Evolutionary conservation across 192 early-diverging fungal species (phyloP).

Genomic region (Coemansia sp.): DNA sequence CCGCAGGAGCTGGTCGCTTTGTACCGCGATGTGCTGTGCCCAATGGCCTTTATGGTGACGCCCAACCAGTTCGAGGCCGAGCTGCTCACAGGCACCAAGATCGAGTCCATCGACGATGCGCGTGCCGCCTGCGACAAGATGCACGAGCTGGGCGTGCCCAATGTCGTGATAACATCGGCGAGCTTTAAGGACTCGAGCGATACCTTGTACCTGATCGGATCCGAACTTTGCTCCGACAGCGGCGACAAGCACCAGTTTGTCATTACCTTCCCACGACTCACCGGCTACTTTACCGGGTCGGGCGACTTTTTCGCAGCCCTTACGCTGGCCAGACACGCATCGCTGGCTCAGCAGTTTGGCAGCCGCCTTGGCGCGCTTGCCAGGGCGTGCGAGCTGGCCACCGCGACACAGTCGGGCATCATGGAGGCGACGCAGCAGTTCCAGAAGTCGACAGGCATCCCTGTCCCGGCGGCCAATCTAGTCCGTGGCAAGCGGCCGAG

Average conservation of each 20-base stretch:
- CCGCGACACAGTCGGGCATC: constrained; percentile 67
- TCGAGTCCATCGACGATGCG: constrained; percentile 54
- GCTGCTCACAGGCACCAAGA: constrained; percentile 59
- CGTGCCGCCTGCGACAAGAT: constrained; percentile 56
- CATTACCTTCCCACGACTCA: constrained; percentile 72
- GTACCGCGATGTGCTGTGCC: constrained; percentile 68
- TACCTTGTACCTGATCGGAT: constrained; percentile 52
- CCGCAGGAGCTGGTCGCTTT: constrained; percentile 69
- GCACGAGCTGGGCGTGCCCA: constrained; percentile 62
- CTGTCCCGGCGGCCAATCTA: constrained; percentile 4
- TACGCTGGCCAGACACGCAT: constrained; percentile 59
- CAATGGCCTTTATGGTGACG: constrained; percentile 72
- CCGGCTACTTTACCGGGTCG: constrained; percentile 85
- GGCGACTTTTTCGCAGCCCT: constrained; percentile 86
- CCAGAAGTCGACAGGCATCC: constrained; percentile 27
- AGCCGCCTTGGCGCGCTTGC: constrained; percentile 24
- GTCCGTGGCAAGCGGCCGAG: constrained; percentile 6
- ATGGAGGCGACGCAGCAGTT: constrained; percentile 57
- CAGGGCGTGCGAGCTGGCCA: constrained; percentile 63
- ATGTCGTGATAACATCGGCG: constrained; percentile 78
- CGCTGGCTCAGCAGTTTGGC: constrained; percentile 16
- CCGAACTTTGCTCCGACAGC: constrained; percentile 10
- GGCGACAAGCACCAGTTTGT: constrained; percentile 51
- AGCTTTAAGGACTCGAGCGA: constrained; percentile 30
- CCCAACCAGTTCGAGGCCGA: constrained; percentile 93